Base-by-base conservation (phyloP, 768 basidiomycete genomes). In the Gloeopeniophorella convolvens region DNA sequence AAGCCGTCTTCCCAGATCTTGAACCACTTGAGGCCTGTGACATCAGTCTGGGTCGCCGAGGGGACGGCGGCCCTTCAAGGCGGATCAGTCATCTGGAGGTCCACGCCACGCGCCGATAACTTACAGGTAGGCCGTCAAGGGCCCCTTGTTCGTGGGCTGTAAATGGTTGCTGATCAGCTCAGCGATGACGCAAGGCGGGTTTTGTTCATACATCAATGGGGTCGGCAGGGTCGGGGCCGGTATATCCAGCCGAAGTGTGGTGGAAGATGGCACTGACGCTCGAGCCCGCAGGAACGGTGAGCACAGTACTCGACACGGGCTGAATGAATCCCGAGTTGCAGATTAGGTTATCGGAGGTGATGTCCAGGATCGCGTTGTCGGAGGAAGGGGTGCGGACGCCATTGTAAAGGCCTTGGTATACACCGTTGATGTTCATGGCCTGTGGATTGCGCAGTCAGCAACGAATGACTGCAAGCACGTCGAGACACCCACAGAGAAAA, bases 241-340 rank as follows among this genome's bases (percentile, higher is more conserved):
- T 73, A 2, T 72, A 72, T 30, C 75, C 72, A 4, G 60, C 55
- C 20, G 78, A 65, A 0, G 69, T 74, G 59, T 77, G 77, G 54
- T 73, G 77, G 68, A 69, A 80, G 52, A 79, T 73, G 24, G 76
- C 72, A 11, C 75, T 75, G 18, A 80, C 71, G 47, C 67, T 65
- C 6, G 76, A 65, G 16, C 79, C 78, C 53, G 78, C 79, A 0
- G 78, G 66, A 10, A 77, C 75, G 13, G 67, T 64, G 57, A 80
- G 75, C 30, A 77, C 60, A 1, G 64, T 64, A 18, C 61, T 62
- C 4, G 74, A 77, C 11, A 77, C 60, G 10, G 75, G 76, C 49
- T 68, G 77, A 59, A 78, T 79, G 56, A 76, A 75, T 11, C 77
- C 78, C 18, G 78, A 76, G 44, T 81, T 81, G 70, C 79, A 80